Conservation (phyloP, 2,329 filamentous ascomycete species). For the Pseudogymnoascus sp. region DNA sequence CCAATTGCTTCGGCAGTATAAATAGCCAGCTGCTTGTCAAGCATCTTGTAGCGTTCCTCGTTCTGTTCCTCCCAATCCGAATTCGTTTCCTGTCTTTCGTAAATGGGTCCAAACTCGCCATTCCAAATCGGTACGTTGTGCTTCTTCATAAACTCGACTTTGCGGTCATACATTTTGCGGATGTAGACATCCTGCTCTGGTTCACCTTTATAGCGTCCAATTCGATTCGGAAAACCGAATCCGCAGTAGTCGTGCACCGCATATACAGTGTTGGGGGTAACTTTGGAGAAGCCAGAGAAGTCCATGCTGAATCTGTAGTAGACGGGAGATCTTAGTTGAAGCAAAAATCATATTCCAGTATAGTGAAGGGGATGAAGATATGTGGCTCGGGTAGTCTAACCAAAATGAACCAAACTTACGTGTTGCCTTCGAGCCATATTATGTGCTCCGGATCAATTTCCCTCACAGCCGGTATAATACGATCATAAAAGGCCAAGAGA, state of each 20-base stretch:
- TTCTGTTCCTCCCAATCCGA: neutral
- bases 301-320: constrained; percentile 37
- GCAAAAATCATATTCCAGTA: neutral
- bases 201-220: constrained; percentile 33
- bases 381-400: neutral
- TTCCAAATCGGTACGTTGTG: constrained; percentile 41
- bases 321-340: neutral
- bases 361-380: neutral
- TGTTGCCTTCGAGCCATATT: constrained; percentile 44
- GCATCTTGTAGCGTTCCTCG: neutral
- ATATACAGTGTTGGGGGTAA: constrained; percentile 38
- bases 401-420: constrained; percentile 27
- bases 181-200: constrained; percentile 34
- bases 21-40: constrained; percentile 7
- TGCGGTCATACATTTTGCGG: constrained; percentile 37
- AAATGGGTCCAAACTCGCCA: neutral
- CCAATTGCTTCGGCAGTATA: constrained; percentile 10
- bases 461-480: constrained; percentile 33
- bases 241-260: constrained; percentile 36
- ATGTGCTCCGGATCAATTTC: constrained; percentile 40
- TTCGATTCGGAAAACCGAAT: constrained; percentile 34
- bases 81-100: neutral
- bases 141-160: constrained; percentile 37
- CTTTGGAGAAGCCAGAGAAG: constrained; percentile 33
- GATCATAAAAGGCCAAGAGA: constrained; percentile 34